A percentile compares a stretch with the other conserved stretches of the same genome.
phyloP scores from a whole-genome alignment of 2,329 filamentous ascomycete species.

The Thelonectria rubi region DNA sequence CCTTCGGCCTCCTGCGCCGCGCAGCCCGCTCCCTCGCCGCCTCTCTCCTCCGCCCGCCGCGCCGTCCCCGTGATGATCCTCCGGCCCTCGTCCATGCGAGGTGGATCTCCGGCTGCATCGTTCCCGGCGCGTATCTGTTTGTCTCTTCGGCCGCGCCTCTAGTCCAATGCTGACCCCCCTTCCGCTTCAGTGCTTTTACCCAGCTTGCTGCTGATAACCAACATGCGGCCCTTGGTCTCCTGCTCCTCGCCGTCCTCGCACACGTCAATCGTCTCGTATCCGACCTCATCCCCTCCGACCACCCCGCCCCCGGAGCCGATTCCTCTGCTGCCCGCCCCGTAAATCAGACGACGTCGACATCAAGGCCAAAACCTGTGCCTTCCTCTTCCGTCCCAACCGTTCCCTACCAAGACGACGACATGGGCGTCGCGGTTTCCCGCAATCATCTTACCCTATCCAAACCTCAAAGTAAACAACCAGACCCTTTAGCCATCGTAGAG shows the following conservation, averaged over 20 bases:
- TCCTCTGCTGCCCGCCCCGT: background rate
- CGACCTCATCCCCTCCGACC: conserved; percentile 42
- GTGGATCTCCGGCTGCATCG: conserved; percentile 44
- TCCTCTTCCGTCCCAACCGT: background rate
- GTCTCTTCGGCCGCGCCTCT: conserved; percentile 16
- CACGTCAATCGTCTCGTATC: conserved; percentile 60
- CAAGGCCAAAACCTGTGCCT: background rate
- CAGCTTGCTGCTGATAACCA: conserved; percentile 77
- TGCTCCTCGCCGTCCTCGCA: conserved; percentile 72
- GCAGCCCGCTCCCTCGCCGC: conserved; percentile 63
- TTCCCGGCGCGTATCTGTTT: conserved; percentile 51
- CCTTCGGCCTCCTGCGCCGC: conserved; percentile 77
- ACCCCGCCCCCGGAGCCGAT: conserved; percentile 5
- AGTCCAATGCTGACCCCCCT: background rate
- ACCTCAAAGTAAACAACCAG: conserved; percentile 11
- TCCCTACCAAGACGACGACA: conserved; percentile 31
- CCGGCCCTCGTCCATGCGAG: conserved; percentile 36
- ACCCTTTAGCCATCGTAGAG: background rate
- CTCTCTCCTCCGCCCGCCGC: conserved; percentile 29
- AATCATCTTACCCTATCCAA: conserved; percentile 29
- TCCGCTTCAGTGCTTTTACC: conserved; percentile 65
- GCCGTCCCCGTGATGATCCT: conserved; percentile 13
- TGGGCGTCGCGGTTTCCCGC: conserved; percentile 45
- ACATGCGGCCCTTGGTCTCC: conserved; percentile 75
- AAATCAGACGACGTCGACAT: background rate